phyloP scores from a whole-genome alignment of 2,329 filamentous ascomycete genomes.

The Diaporthe sp. region DNA sequence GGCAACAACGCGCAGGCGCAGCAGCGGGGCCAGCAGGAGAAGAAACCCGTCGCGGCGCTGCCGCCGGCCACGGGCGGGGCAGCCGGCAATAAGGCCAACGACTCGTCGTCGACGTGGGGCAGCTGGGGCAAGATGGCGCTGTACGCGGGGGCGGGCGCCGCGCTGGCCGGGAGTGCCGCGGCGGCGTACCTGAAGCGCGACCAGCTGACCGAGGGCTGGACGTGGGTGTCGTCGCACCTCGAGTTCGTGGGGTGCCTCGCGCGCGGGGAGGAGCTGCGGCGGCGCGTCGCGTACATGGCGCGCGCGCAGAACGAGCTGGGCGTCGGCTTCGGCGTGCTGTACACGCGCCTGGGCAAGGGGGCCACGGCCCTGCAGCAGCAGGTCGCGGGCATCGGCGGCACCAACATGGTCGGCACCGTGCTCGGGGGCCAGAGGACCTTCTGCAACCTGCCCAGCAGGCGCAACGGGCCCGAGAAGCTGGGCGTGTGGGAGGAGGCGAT shows the following conservation, averaged over 20 bases:
- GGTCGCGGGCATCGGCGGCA: constrained; percentile 65
- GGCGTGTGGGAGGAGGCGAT: constrained; percentile 77
- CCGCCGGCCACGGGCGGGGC: constrained; percentile 50
- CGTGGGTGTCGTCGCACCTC: constrained; percentile 90
- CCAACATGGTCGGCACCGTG: constrained; percentile 71
- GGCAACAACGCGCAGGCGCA: constrained; percentile 2
- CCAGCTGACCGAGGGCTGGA: constrained; percentile 80
- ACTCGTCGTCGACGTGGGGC: constrained; percentile 69
- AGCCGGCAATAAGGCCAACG: constrained; percentile 34
- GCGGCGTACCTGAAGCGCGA: constrained; percentile 90
- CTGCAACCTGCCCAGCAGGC: constrained; percentile 80
- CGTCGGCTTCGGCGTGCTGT: constrained; percentile 88
- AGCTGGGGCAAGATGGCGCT: constrained; percentile 88
- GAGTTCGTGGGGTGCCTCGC: constrained; percentile 94
- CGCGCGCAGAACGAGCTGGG: constrained; percentile 73
- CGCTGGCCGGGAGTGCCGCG: constrained; percentile 84
- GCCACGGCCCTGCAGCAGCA: constrained; percentile 63
- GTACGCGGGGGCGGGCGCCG: constrained; percentile 86
- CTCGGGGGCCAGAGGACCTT: constrained; percentile 85
- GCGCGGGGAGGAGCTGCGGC: constrained; percentile 83
- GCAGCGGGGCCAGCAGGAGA: constrained; percentile 46
- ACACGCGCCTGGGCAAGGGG: constrained; percentile 83
- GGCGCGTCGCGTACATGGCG: constrained; percentile 78
- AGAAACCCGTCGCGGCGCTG: constrained; percentile 52
- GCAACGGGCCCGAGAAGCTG: constrained; percentile 48